A percentile compares a stretch with the other conserved stretches of the same genome.
Evolutionary conservation across 768 basidiomycete species (phyloP).

Genomic region (Sarcomyxa edulis): DNA sequence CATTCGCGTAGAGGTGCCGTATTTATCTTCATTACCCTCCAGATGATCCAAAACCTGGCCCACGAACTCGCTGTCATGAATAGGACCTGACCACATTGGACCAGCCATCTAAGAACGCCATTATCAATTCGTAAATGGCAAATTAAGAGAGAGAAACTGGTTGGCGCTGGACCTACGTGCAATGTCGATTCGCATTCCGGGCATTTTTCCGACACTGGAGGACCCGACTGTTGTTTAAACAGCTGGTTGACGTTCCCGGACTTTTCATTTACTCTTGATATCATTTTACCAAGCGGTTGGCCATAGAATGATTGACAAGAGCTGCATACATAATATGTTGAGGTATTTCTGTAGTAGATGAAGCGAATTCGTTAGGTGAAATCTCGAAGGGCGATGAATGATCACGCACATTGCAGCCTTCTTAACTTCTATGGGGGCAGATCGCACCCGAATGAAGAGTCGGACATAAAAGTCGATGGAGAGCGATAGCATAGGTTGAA

Average conservation of each 20-base stretch:
- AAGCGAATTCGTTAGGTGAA: slow-evolving; percentile 7
- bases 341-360: slow-evolving; percentile 61
- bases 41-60: slow-evolving; percentile 71
- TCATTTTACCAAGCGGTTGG: slow-evolving; percentile 78
- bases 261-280: slow-evolving; percentile 52
- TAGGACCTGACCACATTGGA: slow-evolving; percentile 92
- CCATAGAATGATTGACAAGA: slow-evolving; percentile 78
- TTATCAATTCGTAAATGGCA: slow-evolving; percentile 1
- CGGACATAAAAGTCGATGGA: slow-evolving; percentile 98
- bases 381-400: neutral
- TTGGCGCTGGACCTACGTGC: slow-evolving; percentile 49
- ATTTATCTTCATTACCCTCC: slow-evolving; percentile 53
- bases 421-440: slow-evolving; percentile 81
- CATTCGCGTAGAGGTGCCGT: slow-evolving; percentile 81
- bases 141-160: neutral
- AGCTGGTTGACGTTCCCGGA: slow-evolving; percentile 53
- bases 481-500: slow-evolving; percentile 82
- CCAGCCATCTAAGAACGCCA: slow-evolving; percentile 77
- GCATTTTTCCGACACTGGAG: slow-evolving; percentile 63
- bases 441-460: slow-evolving; percentile 75
- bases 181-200: slow-evolving; percentile 74
- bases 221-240: slow-evolving; percentile 73
- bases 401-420: slow-evolving; percentile 62
- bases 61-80: slow-evolving; percentile 78
- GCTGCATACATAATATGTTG: slow-evolving; percentile 78